Evolutionary conservation across 2,329 filamentous ascomycete species (phyloP).

Genomic region (Apiospora phragmitis): DNA sequence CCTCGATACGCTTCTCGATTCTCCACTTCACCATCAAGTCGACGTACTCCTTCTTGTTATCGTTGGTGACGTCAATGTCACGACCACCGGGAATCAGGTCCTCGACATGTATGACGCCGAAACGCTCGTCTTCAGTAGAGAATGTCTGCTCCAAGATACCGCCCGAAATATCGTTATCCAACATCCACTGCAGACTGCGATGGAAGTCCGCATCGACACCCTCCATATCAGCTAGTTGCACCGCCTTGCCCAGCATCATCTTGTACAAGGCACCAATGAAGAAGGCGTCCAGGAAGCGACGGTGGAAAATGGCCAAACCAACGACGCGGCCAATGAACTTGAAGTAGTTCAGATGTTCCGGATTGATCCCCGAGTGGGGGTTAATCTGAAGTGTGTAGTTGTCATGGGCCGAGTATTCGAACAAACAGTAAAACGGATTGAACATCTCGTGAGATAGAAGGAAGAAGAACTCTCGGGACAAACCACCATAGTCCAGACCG

Average conservation of each 20-base stretch:
- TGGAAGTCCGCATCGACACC: constrained; percentile 98
- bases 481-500: constrained; percentile 94
- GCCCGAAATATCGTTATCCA: constrained; percentile 93
- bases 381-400: constrained; percentile 99
- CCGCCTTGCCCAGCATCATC: constrained; percentile 95
- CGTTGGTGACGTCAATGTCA: constrained; percentile 94
- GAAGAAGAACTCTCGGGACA: constrained; percentile 99
- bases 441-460: constrained; percentile 99
- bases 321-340: constrained; percentile 99
- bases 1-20: constrained; percentile 96
- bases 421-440: constrained; percentile 98
- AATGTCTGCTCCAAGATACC: constrained; percentile 95
- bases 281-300: constrained; percentile 96
- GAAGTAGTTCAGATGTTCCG: constrained; percentile 99
- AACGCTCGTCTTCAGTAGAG: constrained; percentile 94
- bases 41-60: constrained; percentile 99
- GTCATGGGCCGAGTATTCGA: constrained; percentile 99
- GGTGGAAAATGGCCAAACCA: constrained; percentile 95
- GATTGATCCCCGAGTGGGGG: constrained; percentile 98
- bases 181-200: constrained; percentile 92
- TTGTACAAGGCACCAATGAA: constrained; percentile 99
- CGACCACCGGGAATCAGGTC: constrained; percentile 89
- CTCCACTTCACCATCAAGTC: constrained; percentile 99
- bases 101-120: constrained; percentile 90
- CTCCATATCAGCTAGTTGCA: constrained; percentile 93